These are phyloP conservation scores for Rhododendron kiyosumense DNA, from an alignment of 148 eudicot genomes.

Conservation along the genomic window DNA sequence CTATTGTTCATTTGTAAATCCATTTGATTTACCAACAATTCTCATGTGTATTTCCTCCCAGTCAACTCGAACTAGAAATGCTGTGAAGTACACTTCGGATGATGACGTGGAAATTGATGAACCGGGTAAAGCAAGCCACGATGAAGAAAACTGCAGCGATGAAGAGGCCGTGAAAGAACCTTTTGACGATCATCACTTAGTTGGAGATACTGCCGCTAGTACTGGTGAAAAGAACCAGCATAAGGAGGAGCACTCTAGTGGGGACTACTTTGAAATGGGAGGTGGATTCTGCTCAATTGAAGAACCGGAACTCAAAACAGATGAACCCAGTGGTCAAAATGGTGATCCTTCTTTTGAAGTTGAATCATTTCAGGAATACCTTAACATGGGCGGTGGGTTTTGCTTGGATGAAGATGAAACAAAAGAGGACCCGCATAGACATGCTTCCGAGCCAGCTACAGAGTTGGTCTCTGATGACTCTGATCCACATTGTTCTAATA, in stretches of 20 bases:
- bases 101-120: slow-evolving; percentile 37
- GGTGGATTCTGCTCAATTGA: slow-evolving; percentile 46
- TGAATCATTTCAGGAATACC: slow-evolving; percentile 37
- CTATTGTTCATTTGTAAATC: neutral
- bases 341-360: slow-evolving; percentile 16
- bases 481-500: neutral
- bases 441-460: slow-evolving; percentile 9
- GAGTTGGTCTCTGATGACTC: slow-evolving; percentile 3
- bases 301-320: slow-evolving; percentile 20
- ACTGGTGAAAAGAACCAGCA: slow-evolving; percentile 5
- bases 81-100: slow-evolving; percentile 47
- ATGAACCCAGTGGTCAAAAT: slow-evolving; percentile 13
- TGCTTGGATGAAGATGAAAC: slow-evolving; percentile 52
- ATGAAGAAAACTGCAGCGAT: slow-evolving; percentile 12
- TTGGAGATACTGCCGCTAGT: slow-evolving; percentile 11
- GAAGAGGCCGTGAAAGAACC: slow-evolving; percentile 21
- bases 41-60: slow-evolving; percentile 26
- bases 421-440: slow-evolving; percentile 17
- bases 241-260: slow-evolving; percentile 16
- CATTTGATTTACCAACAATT: neutral
- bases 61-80: slow-evolving; percentile 66
- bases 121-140: slow-evolving; percentile 9
- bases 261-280: slow-evolving; percentile 27
- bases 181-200: slow-evolving; percentile 1
- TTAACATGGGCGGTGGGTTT: slow-evolving; percentile 73